A percentile compares a stretch with the other conserved stretches of the same genome.
Conservation (phyloP, 192 early-diverging fungal genomes). For the Coemansia sp. region DNA sequence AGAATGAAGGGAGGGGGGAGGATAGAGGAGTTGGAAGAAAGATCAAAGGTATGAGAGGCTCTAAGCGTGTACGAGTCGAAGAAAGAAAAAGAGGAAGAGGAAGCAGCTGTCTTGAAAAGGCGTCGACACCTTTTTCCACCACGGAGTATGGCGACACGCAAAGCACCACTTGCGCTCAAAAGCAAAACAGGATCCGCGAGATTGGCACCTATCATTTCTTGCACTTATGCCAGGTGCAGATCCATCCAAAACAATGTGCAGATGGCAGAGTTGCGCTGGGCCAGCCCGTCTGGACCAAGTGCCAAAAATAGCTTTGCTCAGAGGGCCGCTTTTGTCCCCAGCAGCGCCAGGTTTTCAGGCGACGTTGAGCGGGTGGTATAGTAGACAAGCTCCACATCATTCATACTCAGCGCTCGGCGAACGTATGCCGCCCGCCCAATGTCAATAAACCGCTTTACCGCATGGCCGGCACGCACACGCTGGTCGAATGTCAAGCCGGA, state of each 20-base stretch:
- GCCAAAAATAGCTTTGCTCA: slow-evolving; percentile 7
- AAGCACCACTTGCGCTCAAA: neutral
- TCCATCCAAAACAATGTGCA: neutral
- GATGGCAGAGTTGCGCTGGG: neutral
- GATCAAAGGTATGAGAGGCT: neutral
- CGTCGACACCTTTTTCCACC: neutral
- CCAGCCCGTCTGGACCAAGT: neutral
- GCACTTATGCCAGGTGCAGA: neutral
- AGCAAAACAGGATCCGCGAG: neutral
- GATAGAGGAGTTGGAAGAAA: neutral
- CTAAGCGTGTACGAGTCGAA: too few species aligned
- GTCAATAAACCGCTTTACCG: slow-evolving; percentile 78
- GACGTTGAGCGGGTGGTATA: slow-evolving; percentile 63
- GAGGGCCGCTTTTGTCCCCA: slow-evolving; percentile 42
- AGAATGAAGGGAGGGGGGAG: neutral
- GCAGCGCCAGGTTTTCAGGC: slow-evolving; percentile 72
- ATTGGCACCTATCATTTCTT: neutral
- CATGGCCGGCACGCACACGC: slow-evolving; percentile 62
- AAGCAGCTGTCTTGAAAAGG: too few species aligned
- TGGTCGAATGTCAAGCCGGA: slow-evolving; percentile 60
- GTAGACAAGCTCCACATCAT: slow-evolving; percentile 62
- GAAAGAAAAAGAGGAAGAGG: neutral
- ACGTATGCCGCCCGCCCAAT: slow-evolving; percentile 62
- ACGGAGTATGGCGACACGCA: neutral
- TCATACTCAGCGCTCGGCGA: slow-evolving; percentile 51